These are phyloP conservation scores for Hyphodiscus hymeniophilus DNA, from an alignment of 495 filamentous ascomycete genomes.

Conservation along the genomic window DNA sequence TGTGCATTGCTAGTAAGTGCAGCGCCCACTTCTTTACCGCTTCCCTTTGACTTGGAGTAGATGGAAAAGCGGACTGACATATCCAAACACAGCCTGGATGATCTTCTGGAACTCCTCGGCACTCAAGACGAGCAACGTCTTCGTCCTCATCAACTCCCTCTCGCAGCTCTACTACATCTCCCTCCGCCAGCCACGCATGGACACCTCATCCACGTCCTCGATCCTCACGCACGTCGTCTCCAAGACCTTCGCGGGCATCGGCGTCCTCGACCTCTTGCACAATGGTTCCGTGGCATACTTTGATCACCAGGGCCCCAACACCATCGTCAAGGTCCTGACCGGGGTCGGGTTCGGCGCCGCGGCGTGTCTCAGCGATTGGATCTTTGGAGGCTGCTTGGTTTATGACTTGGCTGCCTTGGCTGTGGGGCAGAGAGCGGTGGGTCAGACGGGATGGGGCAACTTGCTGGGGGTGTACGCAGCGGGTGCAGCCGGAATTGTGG, in stretches of 20 bases:
- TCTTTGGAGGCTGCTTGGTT: slow-evolving; percentile 43
- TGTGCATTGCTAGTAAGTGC: slow-evolving; percentile 39
- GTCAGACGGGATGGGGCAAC: slow-evolving; percentile 31
- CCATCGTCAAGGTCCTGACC: slow-evolving; percentile 36
- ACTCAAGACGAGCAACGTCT: slow-evolving; percentile 37
- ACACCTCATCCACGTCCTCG: slow-evolving; percentile 32
- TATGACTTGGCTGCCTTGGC: slow-evolving; percentile 41
- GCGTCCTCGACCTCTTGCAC: slow-evolving; percentile 43
- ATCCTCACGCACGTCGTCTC: slow-evolving; percentile 42
- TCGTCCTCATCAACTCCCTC: slow-evolving; percentile 41
- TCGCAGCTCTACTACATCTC: slow-evolving; percentile 41
- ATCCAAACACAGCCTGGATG: slow-evolving; percentile 38
- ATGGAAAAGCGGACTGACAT: neutral
- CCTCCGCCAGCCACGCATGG: slow-evolving; percentile 33
- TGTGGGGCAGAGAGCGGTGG: slow-evolving; percentile 34
- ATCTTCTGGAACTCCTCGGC: slow-evolving; percentile 43
- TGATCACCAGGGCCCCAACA: slow-evolving; percentile 30
- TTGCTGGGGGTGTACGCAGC: slow-evolving; percentile 38
- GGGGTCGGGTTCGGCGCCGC: slow-evolving; percentile 35
- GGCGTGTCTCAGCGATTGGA: slow-evolving; percentile 38
- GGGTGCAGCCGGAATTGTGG: too few species aligned
- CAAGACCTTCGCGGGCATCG: slow-evolving; percentile 47
- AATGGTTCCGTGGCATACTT: slow-evolving; percentile 42
- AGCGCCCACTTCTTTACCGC: neutral
- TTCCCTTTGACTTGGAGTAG: neutral